Base-by-base conservation (phyloP, 495 filamentous ascomycete species). In the Podospora sp. region DNA sequence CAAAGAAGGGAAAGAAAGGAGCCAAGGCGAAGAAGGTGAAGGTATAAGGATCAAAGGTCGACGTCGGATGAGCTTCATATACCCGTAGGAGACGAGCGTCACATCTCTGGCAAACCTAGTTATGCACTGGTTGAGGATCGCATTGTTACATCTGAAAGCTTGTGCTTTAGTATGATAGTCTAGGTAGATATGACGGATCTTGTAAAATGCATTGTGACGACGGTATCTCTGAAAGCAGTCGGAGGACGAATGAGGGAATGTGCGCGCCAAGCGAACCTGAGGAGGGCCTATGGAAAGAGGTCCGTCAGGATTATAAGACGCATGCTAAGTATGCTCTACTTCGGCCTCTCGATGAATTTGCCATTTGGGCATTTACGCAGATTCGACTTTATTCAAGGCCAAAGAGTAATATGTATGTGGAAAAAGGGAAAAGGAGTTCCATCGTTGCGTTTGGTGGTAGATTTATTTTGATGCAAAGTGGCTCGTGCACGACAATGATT, bases 231-330 rank as follows among this genome's bases (percentile, higher is more conserved):
- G 12, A 20, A 0, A 49, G 36, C 33, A n/a, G 33, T n/a, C 20
- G 1, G n/a, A 27, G 27, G 6, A n/a, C n/a, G 26, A 60, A 8
- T 35, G 24, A 16, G n/a, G 22, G 59, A 40, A 77, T 79, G 73
- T 79, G 46, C 67, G 76, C 77, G 71, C 76, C 71, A 78, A 79
- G 77, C 77, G 77, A 79, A 79, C 77, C 77, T 71, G 71, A n/a
- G 67, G 58, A 71, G 40, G 40, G 68, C 71, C 70, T 35, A 51
- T 40, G 36, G 49, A 36, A 60, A 53, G 60, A 66, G 65, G 70
- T 69, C 63, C 64, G 53, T 67, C 75, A 76, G 71, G 77, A 78
- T 79, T 78, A 75, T 76, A 75, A 79, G 73, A 68, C 70, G 75
- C 72, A 60, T 25, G 52, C 21, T 24, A 20, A 25, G 11, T 59